Evolutionary conservation across 2,329 filamentous ascomycete species (phyloP).

Genomic region (Cladosporium velox): DNA sequence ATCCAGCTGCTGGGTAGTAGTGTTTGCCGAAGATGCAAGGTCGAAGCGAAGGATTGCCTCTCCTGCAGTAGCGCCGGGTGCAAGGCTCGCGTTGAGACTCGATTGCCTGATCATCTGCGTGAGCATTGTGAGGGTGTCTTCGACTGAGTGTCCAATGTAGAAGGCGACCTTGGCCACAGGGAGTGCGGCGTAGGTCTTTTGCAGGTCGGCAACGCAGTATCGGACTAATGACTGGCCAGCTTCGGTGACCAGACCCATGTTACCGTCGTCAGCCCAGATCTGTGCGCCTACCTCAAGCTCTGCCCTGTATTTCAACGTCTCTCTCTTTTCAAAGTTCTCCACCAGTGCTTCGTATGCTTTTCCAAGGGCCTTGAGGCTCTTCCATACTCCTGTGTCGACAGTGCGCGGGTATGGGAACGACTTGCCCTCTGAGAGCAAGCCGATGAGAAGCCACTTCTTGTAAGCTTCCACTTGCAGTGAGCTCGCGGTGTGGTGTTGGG

Average conservation of each 20-base stretch:
- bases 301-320: constrained; percentile 61
- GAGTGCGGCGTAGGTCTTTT: constrained; percentile 68
- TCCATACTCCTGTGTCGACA: constrained; percentile 56
- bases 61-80: constrained; percentile 43
- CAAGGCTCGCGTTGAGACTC: constrained; percentile 54
- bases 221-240: constrained; percentile 71
- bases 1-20: constrained; percentile 36
- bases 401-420: constrained; percentile 58
- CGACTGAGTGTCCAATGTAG: constrained; percentile 52
- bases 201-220: constrained; percentile 73
- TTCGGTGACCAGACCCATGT: constrained; percentile 68
- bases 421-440: constrained; percentile 69
- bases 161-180: constrained; percentile 56
- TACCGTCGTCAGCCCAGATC: constrained; percentile 63
- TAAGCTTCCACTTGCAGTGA: constrained; percentile 81
- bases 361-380: constrained; percentile 59
- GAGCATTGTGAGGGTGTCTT: constrained; percentile 56
- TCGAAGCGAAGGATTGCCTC: constrained; percentile 58
- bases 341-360: constrained; percentile 73
- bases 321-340: constrained; percentile 64
- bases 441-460: constrained; percentile 84
- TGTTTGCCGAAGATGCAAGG: constrained; percentile 33
- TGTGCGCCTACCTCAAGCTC: constrained; percentile 62
- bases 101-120: constrained; percentile 54
- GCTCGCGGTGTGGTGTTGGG: constrained; percentile 65